phyloP scores from a whole-genome alignment of 768 basidiomycete genomes.

The Lactarius deliciosus region DNA sequence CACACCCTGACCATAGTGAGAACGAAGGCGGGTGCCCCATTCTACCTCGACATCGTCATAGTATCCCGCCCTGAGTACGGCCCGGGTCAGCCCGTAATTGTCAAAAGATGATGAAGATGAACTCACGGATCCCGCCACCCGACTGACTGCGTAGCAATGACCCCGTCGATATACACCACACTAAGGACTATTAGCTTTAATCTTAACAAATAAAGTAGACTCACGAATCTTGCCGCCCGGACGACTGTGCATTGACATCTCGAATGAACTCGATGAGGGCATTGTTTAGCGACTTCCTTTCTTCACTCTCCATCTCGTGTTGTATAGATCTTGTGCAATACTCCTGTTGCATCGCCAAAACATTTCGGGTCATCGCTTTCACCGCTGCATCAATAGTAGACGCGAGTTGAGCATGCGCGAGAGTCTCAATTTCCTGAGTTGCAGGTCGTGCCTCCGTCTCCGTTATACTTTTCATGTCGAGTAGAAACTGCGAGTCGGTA shows the following conservation, averaged over 20 bases:
- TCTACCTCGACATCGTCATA: not conserved
- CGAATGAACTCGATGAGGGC: constrained; percentile 12
- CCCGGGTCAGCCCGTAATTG: not conserved
- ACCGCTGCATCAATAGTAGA: constrained; percentile 11
- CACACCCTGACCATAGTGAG: constrained; percentile 13
- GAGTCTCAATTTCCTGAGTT: constrained; percentile 3
- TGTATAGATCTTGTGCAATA: constrained; percentile 17
- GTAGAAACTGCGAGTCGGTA: constrained; percentile 20
- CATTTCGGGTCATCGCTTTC: constrained; percentile 9
- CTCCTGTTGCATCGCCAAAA: constrained; percentile 18
- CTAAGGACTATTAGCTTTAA: not conserved
- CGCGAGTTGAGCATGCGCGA: constrained; percentile 15
- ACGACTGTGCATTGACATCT: constrained; percentile 7
- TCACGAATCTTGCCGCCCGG: constrained; percentile 11
- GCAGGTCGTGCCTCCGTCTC: not conserved
- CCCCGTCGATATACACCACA: constrained; percentile 5
- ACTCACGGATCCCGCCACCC: constrained; percentile 10
- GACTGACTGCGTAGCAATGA: not conserved
- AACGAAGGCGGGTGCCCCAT: not conserved
- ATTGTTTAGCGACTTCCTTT: not conserved
- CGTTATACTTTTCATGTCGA: constrained; percentile 5
- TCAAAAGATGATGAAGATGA: not conserved
- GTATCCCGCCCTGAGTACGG: not conserved
- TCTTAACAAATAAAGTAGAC: not conserved
- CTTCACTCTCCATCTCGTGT: constrained; percentile 13